phyloP scores from a whole-genome alignment of 371 early-diverging fungal species.

The Circinella umbellata region DNA sequence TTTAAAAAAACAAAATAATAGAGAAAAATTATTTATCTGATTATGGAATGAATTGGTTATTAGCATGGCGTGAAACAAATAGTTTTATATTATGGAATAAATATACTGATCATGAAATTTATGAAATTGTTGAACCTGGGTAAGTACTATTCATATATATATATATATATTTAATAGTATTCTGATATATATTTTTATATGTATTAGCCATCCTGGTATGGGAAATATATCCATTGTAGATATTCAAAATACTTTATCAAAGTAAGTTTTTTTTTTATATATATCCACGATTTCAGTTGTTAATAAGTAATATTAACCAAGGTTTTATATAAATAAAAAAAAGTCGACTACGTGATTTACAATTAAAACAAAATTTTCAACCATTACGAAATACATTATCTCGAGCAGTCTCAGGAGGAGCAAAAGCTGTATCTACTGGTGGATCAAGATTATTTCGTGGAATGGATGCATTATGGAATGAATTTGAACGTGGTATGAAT shows the following conservation, averaged over 20 bases:
- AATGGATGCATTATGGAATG: slow-evolving; percentile 59
- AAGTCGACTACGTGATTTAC: slow-evolving; percentile 62
- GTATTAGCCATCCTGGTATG: slow-evolving; percentile 63
- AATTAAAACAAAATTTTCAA: slow-evolving; percentile 63
- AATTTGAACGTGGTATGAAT: slow-evolving; percentile 47
- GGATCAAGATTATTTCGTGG: slow-evolving; percentile 50
- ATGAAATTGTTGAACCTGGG: slow-evolving; percentile 71
- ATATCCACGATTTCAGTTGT: no score
- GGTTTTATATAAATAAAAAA: not conserved
- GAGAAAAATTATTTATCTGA: slow-evolving; percentile 69
- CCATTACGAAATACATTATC: slow-evolving; percentile 66
- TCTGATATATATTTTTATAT: not conserved
- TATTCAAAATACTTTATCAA: slow-evolving; percentile 66
- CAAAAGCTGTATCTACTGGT: slow-evolving; percentile 56
- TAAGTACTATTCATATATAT: slow-evolving; percentile 12
- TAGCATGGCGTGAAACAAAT: slow-evolving; percentile 72
- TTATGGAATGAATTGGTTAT: slow-evolving; percentile 68
- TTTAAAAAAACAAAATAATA: slow-evolving; percentile 19
- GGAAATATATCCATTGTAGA: slow-evolving; percentile 66
- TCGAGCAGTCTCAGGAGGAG: slow-evolving; percentile 64
- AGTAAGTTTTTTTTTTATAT: slow-evolving; percentile 39
- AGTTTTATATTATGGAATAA: slow-evolving; percentile 76
- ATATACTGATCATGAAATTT: slow-evolving; percentile 68
- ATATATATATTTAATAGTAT: no score
- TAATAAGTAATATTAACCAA: not conserved